These are phyloP conservation scores for Talaromyces sp. DNA, from an alignment of 2,329 filamentous ascomycete genomes.

Conservation along the genomic window DNA sequence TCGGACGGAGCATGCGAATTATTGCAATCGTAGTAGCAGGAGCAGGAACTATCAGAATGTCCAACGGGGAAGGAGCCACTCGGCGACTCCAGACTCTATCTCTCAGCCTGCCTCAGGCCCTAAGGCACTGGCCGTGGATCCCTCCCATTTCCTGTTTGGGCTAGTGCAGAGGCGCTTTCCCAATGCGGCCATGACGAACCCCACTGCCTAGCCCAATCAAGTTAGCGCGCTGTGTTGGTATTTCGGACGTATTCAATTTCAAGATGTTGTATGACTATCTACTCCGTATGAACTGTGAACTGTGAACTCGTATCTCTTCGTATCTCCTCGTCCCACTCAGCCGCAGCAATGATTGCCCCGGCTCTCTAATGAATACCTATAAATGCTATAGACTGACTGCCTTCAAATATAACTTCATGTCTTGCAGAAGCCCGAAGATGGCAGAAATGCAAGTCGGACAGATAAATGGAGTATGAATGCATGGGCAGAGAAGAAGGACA, in stretches of 20 bases:
- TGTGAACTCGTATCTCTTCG: background rate
- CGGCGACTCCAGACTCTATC: constrained; percentile 3
- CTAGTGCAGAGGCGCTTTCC: background rate
- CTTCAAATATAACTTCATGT: constrained; percentile 5
- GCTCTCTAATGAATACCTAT: background rate
- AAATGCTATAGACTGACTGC: background rate
- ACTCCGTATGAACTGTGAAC: background rate
- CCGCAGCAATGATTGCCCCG: background rate
- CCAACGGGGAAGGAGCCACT: constrained; percentile 3
- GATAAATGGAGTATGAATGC: constrained; percentile 1
- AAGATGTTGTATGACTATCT: background rate
- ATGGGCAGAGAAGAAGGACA: background rate
- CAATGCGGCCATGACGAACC: background rate
- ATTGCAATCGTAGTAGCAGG: background rate
- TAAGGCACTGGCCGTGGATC: background rate
- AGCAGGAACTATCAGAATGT: background rate
- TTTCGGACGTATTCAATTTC: background rate
- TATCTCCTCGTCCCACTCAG: background rate
- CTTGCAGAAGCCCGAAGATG: background rate
- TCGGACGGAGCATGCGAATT: background rate
- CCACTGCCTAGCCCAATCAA: background rate
- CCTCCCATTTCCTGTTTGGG: background rate
- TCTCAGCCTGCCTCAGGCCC: constrained; percentile 7
- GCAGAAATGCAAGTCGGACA: background rate
- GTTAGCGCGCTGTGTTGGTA: background rate